Conservation (phyloP, 257 asterid genomes). For the Petrea volubilis region DNA sequence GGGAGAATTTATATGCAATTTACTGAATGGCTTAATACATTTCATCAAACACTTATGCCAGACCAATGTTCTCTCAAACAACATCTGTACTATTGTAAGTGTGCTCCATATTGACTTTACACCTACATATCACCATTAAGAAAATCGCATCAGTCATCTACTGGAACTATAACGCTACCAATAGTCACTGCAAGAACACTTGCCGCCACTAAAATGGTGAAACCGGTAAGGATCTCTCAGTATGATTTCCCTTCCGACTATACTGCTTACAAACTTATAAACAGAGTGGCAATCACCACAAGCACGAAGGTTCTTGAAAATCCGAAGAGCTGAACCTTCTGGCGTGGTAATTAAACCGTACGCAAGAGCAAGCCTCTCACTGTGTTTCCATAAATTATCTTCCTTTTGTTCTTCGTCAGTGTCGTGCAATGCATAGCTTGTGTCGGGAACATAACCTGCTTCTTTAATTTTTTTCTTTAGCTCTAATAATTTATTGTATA, state of each 20-base stretch:
- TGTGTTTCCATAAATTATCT: slow-evolving; percentile 74
- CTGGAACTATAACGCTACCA: slow-evolving; percentile 48
- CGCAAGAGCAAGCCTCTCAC: slow-evolving; percentile 88
- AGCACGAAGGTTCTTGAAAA: slow-evolving; percentile 86
- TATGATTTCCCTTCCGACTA: slow-evolving; percentile 57
- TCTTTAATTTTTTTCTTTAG: slow-evolving; percentile 57
- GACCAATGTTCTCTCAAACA: neutral
- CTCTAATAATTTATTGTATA: slow-evolving; percentile 47
- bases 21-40: neutral
- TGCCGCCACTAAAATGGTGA: slow-evolving; percentile 76
- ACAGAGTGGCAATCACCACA: slow-evolving; percentile 90
- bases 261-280: slow-evolving; percentile 62
- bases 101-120: neutral
- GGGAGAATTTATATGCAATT: neutral
- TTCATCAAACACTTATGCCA: neutral
- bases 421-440: slow-evolving; percentile 77
- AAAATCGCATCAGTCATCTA: neutral
- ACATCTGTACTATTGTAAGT: neutral
- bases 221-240: slow-evolving; percentile 82
- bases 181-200: slow-evolving; percentile 83
- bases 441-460: slow-evolving; percentile 74
- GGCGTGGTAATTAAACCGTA: slow-evolving; percentile 57
- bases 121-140: neutral
- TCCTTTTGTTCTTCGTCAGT: slow-evolving; percentile 89
- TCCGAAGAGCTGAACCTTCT: slow-evolving; percentile 59